Percentiles rank a stretch among this genome's conserved stretches.
Evolutionary conservation across 805 yeast genomes (phyloP).

Genomic region (Saccharomycopsis guyanensis): DNA sequence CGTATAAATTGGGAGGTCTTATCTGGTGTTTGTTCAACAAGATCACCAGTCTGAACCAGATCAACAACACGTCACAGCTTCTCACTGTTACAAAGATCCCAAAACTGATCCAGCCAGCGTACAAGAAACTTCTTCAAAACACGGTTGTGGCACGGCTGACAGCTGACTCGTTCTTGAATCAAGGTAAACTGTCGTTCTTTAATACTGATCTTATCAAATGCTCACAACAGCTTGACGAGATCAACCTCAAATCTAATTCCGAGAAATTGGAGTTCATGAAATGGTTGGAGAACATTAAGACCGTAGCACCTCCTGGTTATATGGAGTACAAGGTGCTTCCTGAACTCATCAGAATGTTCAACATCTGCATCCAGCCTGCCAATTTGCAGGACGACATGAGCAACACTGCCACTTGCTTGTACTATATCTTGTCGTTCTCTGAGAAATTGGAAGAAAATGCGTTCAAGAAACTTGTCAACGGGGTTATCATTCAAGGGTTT

Average conservation of each 20-base stretch:
- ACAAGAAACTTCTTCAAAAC: constrained; percentile 34
- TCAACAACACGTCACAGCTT: constrained; percentile 2
- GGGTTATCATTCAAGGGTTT: constrained; percentile 58
- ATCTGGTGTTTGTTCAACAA: constrained; percentile 39
- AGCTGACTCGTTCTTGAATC: constrained; percentile 29
- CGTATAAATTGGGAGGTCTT: constrained; percentile 56
- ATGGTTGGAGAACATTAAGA: constrained; percentile 29
- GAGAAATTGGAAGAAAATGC: constrained; percentile 29
- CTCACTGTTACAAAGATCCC: constrained; percentile 29
- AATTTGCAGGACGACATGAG: constrained; percentile 20
- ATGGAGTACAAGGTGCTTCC: constrained; percentile 63
- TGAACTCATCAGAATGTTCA: constrained; percentile 46
- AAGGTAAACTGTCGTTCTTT: constrained; percentile 30
- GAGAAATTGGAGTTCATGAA: constrained; percentile 45
- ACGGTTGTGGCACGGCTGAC: constrained; percentile 29
- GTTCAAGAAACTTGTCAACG: constrained; percentile 42
- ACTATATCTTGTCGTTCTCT: constrained; percentile 27
- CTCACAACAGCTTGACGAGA: constrained; percentile 45
- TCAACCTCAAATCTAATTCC: constrained; percentile 43
- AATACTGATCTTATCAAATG: constrained; percentile 42
- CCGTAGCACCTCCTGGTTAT: constrained; percentile 41
- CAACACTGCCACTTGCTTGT: constrained; percentile 26
- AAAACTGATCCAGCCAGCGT: constrained; percentile 29
- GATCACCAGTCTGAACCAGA: constrained; percentile 15
- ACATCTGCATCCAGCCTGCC: constrained; percentile 14